phyloP scores from a whole-genome alignment of 805 yeast species.

The Candida quercuum region DNA sequence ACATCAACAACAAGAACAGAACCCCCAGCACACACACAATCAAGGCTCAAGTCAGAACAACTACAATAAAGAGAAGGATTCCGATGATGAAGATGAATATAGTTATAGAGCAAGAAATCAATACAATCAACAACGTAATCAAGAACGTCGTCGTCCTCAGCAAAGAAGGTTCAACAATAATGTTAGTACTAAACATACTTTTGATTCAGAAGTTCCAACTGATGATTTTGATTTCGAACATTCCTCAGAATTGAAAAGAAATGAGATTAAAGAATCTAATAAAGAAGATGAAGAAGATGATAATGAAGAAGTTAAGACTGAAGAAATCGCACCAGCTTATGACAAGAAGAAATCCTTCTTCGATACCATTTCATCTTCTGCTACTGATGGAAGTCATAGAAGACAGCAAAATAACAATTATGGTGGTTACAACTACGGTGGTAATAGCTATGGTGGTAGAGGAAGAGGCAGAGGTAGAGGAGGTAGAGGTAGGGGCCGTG shows the following conservation, averaged over 20 bases:
- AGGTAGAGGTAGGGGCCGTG: constrained; percentile 11
- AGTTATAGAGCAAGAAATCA: too few species aligned
- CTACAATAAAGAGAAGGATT: too few species aligned
- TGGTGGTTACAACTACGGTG: constrained; percentile 1
- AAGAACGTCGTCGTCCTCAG: not conserved
- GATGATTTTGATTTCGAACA: constrained; percentile 72
- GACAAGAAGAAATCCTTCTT: constrained; percentile 83
- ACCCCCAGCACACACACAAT: not conserved
- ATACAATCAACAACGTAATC: constrained; percentile 4
- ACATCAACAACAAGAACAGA: constrained; percentile 16
- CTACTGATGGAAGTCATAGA: constrained; percentile 35
- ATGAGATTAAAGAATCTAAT: not conserved
- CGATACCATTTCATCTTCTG: constrained; percentile 74
- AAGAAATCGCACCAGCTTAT: constrained; percentile 38
- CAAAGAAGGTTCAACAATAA: constrained; percentile 4
- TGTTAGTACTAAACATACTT: constrained; percentile 3
- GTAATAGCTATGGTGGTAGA: constrained; percentile 9
- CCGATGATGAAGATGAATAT: too few species aligned
- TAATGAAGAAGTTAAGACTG: constrained; percentile 7
- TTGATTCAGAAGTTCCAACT: constrained; percentile 36
- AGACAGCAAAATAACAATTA: constrained; percentile 7
- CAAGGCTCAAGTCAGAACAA: constrained; percentile 2
- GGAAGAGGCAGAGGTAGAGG: constrained; percentile 15
- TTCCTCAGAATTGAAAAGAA: constrained; percentile 40
- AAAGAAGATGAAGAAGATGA: not conserved